Evolutionary conservation across 2,329 filamentous ascomycete species (phyloP), one percentile per base, ranked within the genome.

Genomic region (Colletotrichum endophyticum): DNA sequence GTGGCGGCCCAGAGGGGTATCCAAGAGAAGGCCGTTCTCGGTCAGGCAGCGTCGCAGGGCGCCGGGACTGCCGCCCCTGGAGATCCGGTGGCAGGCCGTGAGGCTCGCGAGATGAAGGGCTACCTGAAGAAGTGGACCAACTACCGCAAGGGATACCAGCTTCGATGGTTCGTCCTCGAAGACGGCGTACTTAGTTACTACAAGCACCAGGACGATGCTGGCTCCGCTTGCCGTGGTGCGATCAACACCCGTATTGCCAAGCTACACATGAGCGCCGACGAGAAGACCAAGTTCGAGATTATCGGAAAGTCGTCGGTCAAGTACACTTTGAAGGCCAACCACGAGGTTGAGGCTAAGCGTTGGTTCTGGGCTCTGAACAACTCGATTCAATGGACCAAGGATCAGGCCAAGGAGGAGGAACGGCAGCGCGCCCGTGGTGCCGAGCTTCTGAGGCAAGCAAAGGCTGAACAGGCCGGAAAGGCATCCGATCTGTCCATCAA

Each of bases 281-380:
- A 99, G 84, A 99, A 99, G 88, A 96, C 96, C 62, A 96, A 96
- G 76, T 99, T 99, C 81, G 97, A 99, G 82, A 99, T 99, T 70
- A 95, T 96, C 78, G 97, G 97, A 69, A 99, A 99, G 85, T 98
- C 96, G 1, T 99, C 96, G 1, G 97, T 99, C 84, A 99, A 98
- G 86, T 99, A 99, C 84, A 96, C 98, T 66, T 90, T 99, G 70
- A 99, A 98, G 85, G 97, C 97, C 0, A 99, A 99, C 82, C 97
- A 99, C 85, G 95, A 98, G 82, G 96, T 99, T 32, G 97, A 99
- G 85, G 96, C 97, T 8, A 99, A 99, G 86, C 92, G 97, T 72
- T 99, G 97, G 97, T 99, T 98, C 85, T 99, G 97, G 97, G 95
- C 97, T 1, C 88, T 99, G 78, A 99, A 99, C 87, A 99, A 99